Percentiles rank a stretch among this genome's conserved stretches.
phyloP scores from a whole-genome alignment of 192 early-diverging fungal species.

The Coemansia sp. region DNA sequence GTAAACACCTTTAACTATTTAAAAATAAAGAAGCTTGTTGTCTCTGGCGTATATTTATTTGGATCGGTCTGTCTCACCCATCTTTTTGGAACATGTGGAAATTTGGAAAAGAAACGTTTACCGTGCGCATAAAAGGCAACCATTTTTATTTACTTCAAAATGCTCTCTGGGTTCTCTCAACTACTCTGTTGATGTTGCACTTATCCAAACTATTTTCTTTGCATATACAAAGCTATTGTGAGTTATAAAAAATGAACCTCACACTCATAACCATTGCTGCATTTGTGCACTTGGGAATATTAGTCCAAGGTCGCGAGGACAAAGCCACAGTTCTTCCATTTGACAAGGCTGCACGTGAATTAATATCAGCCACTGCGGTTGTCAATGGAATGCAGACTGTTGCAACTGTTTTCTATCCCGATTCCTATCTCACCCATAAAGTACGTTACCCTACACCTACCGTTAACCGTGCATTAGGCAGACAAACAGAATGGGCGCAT shows the following conservation, averaged over 20 bases:
- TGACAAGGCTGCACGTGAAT: not conserved
- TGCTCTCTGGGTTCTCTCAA: no score
- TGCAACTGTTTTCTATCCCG: not conserved
- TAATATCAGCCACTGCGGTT: not conserved
- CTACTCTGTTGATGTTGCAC: no score
- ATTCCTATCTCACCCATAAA: not conserved
- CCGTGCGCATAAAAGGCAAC: no score
- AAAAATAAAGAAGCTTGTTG: not conserved
- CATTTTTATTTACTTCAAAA: no score
- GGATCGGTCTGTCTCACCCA: not conserved
- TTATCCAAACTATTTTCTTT: not conserved
- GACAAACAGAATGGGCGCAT: not conserved
- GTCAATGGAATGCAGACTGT: not conserved
- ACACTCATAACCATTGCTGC: not conserved
- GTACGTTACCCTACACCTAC: not conserved
- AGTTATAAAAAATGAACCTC: not conserved
- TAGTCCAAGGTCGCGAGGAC: not conserved
- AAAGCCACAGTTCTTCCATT: not conserved
- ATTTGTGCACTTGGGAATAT: no score
- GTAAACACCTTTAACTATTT: no score
- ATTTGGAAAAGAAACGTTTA: no score
- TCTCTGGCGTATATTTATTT: slow-evolving; percentile 1
- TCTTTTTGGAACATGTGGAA: not conserved
- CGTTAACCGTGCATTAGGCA: not conserved
- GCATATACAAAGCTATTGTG: no score